Base-by-base conservation (phyloP, 768 basidiomycete genomes). In the Boletus eberwhitei region DNA sequence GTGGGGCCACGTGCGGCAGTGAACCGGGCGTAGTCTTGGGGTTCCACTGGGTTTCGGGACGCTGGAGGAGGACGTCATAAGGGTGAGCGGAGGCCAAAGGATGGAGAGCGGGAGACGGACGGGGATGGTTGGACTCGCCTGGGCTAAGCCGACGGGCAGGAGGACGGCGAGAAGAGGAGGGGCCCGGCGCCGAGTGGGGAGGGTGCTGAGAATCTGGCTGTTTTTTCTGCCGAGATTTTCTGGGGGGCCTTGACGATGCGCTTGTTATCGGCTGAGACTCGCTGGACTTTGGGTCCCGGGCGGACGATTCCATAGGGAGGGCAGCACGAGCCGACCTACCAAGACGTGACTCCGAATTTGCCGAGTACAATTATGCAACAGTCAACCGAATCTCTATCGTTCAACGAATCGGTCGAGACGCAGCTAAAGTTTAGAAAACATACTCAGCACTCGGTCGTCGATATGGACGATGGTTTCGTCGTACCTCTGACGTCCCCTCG, bases 221-320 rank as follows among this genome's bases (percentile, higher is more conserved):
- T 71, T 78, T 83, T 64, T 74, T 76, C 63, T 83, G 82, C 79
- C 83, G 83, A 51, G 70, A 62, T 67, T 77, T 83, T 69, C 74
- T 85, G n/a, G 71, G 46, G 52, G 71, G 64, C 60, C 59, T 70
- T 43, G 71, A 61, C 61, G 71, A 62, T 34, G 74, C 58, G 61
- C 72, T 59, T 59, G 73, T 60, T 54, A 71, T 73, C 78, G 80
- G 77, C 53, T 70, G 71, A 50, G 69, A 62, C 59, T 74, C 72
- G 68, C 56, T 67, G 66, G 67, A 67, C 71, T 68, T 66, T 69
- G 75, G 70, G 65, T 78, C 75, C 59, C 72, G 76, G 74, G 76
- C 75, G 71, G 81, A 76, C 67, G 77, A 73, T 71, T 77, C 72
- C 79, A 81, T 80, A 66, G 74, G 64, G 63, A 55, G 56, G 53